These are phyloP conservation scores for Clausena lansium DNA, from an alignment of 345 rosid species.

Conservation along the genomic window DNA sequence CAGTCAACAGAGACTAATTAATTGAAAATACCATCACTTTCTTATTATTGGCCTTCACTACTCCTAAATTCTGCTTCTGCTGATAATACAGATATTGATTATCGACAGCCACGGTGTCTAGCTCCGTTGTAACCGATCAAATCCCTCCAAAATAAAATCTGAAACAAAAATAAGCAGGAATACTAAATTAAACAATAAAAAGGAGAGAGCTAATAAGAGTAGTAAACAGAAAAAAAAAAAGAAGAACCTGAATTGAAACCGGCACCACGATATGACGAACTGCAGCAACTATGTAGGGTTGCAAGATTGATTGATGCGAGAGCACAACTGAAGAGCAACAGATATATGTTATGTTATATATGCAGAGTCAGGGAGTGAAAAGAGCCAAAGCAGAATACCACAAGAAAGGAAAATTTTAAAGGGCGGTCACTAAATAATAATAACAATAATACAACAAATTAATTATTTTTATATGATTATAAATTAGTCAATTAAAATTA, in stretches of 20 bases:
- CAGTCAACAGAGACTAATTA: not conserved
- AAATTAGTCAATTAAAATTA: not conserved
- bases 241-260: not conserved
- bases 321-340: too few species aligned
- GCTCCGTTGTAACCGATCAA: conserved; percentile 12
- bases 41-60: conserved; percentile 36
- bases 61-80: conserved; percentile 17
- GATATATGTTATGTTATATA: not conserved
- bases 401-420: conserved; percentile 14
- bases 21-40: conserved; percentile 38
- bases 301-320: not conserved
- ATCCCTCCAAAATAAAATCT: not conserved
- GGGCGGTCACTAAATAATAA: conserved; percentile 27
- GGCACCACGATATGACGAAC: not conserved
- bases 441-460: not conserved
- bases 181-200: too few species aligned
- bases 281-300: not conserved
- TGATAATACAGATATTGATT: conserved; percentile 16
- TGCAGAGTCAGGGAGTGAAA: not conserved
- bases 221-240: not conserved
- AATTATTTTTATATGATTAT: not conserved
- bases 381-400: not conserved
- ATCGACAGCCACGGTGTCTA: conserved; percentile 28
- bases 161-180: not conserved
- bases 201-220: not conserved